Conservation (phyloP, 306 rosid genomes). For the Phaseolus lunatus region DNA sequence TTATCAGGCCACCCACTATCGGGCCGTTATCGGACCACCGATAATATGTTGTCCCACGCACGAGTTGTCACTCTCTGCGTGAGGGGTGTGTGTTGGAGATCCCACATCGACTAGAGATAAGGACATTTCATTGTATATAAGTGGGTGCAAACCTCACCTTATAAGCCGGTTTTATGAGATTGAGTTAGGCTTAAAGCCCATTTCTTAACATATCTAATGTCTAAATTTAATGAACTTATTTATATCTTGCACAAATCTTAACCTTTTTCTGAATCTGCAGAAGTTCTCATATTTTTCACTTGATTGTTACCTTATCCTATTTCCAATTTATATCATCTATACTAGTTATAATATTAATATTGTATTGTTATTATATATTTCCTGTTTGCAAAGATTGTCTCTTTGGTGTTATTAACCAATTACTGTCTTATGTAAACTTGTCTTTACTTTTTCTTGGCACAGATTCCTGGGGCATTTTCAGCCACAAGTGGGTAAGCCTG, state of each 20-base stretch:
- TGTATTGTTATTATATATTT: slow-evolving; percentile 14
- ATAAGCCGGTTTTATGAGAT: no score
- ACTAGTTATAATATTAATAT: background rate
- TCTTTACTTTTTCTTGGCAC: slow-evolving; percentile 41
- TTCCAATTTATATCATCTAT: background rate
- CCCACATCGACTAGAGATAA: no score
- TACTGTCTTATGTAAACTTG: slow-evolving; percentile 19
- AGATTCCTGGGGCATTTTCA: slow-evolving; percentile 87
- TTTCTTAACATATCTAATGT: background rate
- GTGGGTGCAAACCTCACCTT: no score
- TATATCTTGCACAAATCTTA: background rate
- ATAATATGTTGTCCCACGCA: no score
- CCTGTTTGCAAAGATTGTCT: background rate
- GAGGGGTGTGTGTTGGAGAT: no score
- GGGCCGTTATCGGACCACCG: no score
- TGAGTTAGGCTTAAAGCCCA: no score
- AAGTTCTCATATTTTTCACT: background rate
- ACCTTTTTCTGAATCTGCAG: background rate
- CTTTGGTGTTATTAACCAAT: background rate
- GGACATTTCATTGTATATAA: no score
- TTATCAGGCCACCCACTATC: no score
- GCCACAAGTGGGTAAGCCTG: slow-evolving; percentile 78
- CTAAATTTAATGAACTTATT: background rate
- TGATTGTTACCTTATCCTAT: background rate
- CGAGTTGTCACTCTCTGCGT: no score